Base-by-base conservation (phyloP, 805 yeast species). In the Lipomyces yamadae region DNA sequence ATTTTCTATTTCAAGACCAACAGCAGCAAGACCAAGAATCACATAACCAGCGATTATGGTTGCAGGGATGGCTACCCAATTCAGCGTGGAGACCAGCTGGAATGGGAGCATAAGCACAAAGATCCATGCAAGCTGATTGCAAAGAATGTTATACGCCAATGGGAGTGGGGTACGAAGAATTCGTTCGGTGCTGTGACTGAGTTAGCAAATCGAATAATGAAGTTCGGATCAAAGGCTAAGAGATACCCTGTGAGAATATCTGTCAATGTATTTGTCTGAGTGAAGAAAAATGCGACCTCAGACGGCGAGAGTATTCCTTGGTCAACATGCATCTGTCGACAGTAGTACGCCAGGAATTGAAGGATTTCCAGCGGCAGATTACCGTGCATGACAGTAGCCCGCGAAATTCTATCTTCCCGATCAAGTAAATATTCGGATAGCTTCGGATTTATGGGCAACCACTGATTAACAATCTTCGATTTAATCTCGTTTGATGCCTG, bases 31-130 rank as follows among this genome's bases (percentile, higher is more conserved):
- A 10, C 72, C 72, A 32, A 69, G 68, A 48, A 69, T 69, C 13
- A 69, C 72, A 54, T 69, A 69, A 15, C 68, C 70, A 3, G 72
- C 70, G 11, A 69, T 55, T 2, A 64, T 7, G 10, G 71, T 61
- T 30, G 70, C 70, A 10, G 72, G 72, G 37, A 69, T 66, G 30
- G 72, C 71, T 3, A 69, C 71, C 72, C 72, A 69, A 13, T 52
- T 57, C 30, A 69, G 62, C 3, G 60, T 39, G n/a, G 42, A 13
- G 11, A 67, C 70, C 24, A 69, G 64, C 63, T 69, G 70, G 60
- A 69, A 69, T 10, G 72, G 72, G 30, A 69, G 70, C 29, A 62
- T 34, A 58, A 69, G 35, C 32, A 69, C 72, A 37, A 68, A 69
- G 37, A 69, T 69, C 72, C 72, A 69, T 2, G 71, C 72, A 4